Evolutionary conservation across 495 filamentous ascomycete genomes (phyloP).

Genomic region (Talaromyces proteolyticus): DNA sequence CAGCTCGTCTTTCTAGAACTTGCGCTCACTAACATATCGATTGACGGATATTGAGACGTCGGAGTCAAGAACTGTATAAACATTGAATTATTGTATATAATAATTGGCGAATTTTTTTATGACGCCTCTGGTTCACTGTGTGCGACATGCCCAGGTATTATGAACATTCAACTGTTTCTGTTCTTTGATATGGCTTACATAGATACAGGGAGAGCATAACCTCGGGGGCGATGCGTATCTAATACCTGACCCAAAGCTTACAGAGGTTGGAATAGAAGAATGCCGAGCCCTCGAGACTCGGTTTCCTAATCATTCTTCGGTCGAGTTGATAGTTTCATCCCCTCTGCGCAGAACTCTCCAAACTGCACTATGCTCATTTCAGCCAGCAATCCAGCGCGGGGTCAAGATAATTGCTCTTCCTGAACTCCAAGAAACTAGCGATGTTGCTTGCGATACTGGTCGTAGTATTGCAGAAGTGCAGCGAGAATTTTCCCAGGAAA

Average conservation of each 20-base stretch:
- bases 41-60: no score
- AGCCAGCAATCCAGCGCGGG: slow-evolving; percentile 24
- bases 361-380: slow-evolving; percentile 59
- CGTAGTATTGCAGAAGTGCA: slow-evolving; percentile 33
- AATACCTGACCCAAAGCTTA: slow-evolving; percentile 73
- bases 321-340: slow-evolving; percentile 62
- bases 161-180: not conserved
- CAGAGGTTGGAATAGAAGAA: slow-evolving; percentile 68
- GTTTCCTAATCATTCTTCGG: slow-evolving; percentile 57
- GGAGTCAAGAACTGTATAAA: no score
- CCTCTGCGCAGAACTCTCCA: slow-evolving; percentile 66
- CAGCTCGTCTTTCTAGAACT: no score
- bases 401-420: slow-evolving; percentile 53
- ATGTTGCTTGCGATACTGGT: slow-evolving; percentile 64
- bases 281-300: slow-evolving; percentile 52
- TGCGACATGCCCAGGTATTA: slow-evolving; percentile 48
- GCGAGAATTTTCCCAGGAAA: slow-evolving; percentile 20
- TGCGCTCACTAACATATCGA: no score
- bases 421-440: slow-evolving; percentile 63
- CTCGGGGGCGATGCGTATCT: slow-evolving; percentile 59
- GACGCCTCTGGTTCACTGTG: slow-evolving; percentile 44
- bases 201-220: slow-evolving; percentile 76
- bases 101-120: slow-evolving; percentile 9
- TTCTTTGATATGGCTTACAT: slow-evolving; percentile 2
- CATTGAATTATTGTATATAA: no score